A percentile compares a stretch with the other conserved stretches of the same genome.
Evolutionary conservation across 1,139 yeast genomes (phyloP).

Genomic region (Magnusiomyces tetraspermus): DNA sequence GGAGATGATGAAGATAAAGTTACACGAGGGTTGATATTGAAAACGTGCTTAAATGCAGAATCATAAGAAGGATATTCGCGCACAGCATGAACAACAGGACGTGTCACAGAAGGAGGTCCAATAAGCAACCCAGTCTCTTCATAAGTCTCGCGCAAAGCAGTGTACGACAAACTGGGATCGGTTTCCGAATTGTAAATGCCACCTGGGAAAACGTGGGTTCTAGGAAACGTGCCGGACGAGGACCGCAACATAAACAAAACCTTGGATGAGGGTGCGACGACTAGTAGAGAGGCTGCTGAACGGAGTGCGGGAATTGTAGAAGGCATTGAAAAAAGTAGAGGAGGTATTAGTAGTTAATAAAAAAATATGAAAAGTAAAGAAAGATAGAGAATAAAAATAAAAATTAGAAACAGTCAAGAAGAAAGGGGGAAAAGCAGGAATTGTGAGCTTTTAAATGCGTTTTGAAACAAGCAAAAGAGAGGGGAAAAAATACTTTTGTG

Average conservation of each 20-base stretch:
- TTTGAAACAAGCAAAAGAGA: too few relatives aligned
- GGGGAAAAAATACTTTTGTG: too few relatives aligned
- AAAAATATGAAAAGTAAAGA: too few relatives aligned
- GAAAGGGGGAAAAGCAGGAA: too few relatives aligned
- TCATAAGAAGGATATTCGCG: conserved; percentile 15
- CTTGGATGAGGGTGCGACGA: conserved; percentile 24
- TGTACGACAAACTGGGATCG: conserved; percentile 24
- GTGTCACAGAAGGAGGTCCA: conserved; percentile 15
- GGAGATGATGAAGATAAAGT: too few relatives aligned
- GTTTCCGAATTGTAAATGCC: conserved; percentile 25
- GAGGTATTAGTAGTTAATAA: too few relatives aligned
- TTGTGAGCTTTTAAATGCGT: too few relatives aligned
- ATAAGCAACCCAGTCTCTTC: conserved; percentile 31
- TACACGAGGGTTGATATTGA: neutral
- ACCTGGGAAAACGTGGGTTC: conserved; percentile 31
- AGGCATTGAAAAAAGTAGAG: neutral
- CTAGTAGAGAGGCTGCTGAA: conserved; percentile 26
- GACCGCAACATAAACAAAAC: conserved; percentile 29
- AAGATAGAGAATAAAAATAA: too few relatives aligned
- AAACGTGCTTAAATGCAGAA: conserved; percentile 14
- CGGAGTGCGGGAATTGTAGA: neutral
- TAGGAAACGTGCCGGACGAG: conserved; percentile 25
- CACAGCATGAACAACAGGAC: conserved; percentile 17
- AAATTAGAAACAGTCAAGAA: too few relatives aligned
- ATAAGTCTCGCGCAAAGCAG: conserved; percentile 30